These are phyloP conservation scores for Mycena leptocephala DNA, from an alignment of 768 basidiomycete genomes.

Conservation along the genomic window DNA sequence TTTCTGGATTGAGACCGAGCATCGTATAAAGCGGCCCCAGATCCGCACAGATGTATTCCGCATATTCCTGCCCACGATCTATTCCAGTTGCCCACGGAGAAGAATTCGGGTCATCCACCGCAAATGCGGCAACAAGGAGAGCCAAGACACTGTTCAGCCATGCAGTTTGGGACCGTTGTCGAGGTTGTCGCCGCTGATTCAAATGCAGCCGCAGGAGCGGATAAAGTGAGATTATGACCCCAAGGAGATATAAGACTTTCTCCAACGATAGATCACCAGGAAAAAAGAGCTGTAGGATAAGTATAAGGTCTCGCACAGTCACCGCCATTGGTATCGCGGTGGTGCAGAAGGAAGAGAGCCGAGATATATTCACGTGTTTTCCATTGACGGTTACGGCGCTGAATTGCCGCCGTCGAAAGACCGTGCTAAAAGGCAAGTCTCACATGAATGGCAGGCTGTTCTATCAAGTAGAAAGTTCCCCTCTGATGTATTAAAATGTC, in stretches of 20 bases:
- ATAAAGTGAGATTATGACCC: slow-evolving; percentile 13
- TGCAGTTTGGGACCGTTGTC: slow-evolving; percentile 6
- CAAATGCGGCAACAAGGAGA: not conserved
- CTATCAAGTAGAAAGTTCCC: no score
- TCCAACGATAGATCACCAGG: slow-evolving; percentile 1
- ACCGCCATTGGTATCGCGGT: not conserved
- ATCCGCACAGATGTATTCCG: not conserved
- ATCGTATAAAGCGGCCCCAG: not conserved
- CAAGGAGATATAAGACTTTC: slow-evolving; percentile 17
- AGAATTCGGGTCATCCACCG: not conserved
- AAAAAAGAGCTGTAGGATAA: slow-evolving; percentile 19
- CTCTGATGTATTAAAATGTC: no score
- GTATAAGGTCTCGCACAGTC: slow-evolving; percentile 7
- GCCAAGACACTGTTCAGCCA: not conserved
- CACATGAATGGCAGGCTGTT: no score
- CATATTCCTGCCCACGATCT: not conserved
- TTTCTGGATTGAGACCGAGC: slow-evolving; percentile 9
- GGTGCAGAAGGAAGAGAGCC: no score
- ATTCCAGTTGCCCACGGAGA: not conserved
- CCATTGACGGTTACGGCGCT: not conserved
- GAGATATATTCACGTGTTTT: not conserved
- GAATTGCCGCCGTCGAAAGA: not conserved
- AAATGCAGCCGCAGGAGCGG: slow-evolving; percentile 11
- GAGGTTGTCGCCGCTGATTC: slow-evolving; percentile 16
- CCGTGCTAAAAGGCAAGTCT: no score